phyloP scores from a whole-genome alignment of 192 early-diverging fungal genomes.

The Coemansia sp. region DNA sequence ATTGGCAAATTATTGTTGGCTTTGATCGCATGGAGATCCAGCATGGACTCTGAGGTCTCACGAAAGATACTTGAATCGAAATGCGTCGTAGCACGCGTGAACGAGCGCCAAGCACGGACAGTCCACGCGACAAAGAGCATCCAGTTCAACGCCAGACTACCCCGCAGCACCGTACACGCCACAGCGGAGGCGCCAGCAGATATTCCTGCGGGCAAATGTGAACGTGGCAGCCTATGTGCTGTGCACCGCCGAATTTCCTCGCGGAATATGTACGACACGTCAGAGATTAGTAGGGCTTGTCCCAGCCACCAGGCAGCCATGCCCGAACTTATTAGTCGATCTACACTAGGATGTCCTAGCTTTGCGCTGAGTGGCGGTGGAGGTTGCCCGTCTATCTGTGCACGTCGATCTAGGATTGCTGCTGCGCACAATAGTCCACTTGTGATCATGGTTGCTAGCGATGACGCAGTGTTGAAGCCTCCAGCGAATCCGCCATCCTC shows the following conservation, averaged over 20 bases:
- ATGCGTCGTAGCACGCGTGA: conserved; percentile 33
- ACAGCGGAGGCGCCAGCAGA: conserved; percentile 9
- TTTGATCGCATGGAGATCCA: conserved; percentile 22
- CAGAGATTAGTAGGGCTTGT: conserved; percentile 32
- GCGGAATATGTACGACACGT: conserved; percentile 45
- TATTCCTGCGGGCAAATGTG: background rate
- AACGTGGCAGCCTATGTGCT: conserved; percentile 1
- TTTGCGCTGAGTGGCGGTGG: conserved; percentile 23
- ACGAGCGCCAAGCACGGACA: conserved; percentile 37
- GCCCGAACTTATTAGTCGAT: conserved; percentile 27
- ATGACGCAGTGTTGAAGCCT: conserved; percentile 17
- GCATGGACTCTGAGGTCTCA: conserved; percentile 18
- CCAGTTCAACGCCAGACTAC: conserved; percentile 47
- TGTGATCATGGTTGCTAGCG: conserved; percentile 28
- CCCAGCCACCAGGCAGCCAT: conserved; percentile 54
- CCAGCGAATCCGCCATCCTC: conserved; percentile 45
- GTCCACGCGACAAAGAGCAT: conserved; percentile 37
- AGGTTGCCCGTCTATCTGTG: background rate
- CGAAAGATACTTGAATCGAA: conserved; percentile 52
- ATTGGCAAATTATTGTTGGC: conserved; percentile 18
- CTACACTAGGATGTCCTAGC: conserved; percentile 19
- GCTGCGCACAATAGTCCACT: conserved; percentile 25
- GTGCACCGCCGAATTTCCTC: conserved; percentile 40
- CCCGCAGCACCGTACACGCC: conserved; percentile 40
- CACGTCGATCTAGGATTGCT: conserved; percentile 16